Evolutionary conservation across 192 early-diverging fungal species (phyloP).

Genomic region (Linnemannia zychae): DNA sequence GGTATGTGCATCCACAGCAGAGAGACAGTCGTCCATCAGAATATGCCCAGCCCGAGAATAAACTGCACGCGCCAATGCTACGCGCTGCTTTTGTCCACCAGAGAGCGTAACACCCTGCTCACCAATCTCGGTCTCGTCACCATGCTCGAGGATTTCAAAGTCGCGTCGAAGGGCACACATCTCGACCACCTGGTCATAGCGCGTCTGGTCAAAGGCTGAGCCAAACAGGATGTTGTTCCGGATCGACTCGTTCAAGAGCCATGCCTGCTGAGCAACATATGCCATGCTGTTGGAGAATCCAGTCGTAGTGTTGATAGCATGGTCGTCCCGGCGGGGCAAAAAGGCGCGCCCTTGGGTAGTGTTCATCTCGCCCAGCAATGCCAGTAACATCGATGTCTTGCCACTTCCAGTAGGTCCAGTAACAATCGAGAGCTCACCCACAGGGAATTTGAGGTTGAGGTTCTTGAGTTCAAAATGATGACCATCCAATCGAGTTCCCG

Average conservation of each 20-base stretch:
- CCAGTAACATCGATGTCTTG: constrained; percentile 82
- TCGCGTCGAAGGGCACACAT: constrained; percentile 91
- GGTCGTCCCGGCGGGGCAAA: constrained; percentile 75
- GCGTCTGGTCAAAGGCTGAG: constrained; percentile 74
- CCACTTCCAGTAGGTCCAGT: constrained; percentile 93
- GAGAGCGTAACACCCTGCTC: constrained; percentile 92
- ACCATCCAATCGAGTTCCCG: constrained; percentile 16
- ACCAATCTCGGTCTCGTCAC: constrained; percentile 94
- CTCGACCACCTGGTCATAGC: constrained; percentile 81
- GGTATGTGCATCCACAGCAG: constrained; percentile 75
- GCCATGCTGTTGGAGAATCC: constrained; percentile 60
- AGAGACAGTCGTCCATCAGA: constrained; percentile 67
- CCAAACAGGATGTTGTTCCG: constrained; percentile 96
- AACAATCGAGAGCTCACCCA: constrained; percentile 79
- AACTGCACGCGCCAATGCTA: constrained; percentile 78
- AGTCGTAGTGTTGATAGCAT: constrained; percentile 73
- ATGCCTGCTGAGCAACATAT: constrained; percentile 77
- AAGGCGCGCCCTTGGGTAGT: constrained; percentile 71
- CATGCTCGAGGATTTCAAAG: constrained; percentile 84
- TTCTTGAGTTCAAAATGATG: constrained; percentile 70
- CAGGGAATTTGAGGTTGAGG: constrained; percentile 78
- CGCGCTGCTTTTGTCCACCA: constrained; percentile 90
- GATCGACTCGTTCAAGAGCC: constrained; percentile 96
- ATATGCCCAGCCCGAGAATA: constrained; percentile 84
- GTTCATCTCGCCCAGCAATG: constrained; percentile 92